Conservation (phyloP, 805 yeast species). For the Myxozyma melibiosi region DNA sequence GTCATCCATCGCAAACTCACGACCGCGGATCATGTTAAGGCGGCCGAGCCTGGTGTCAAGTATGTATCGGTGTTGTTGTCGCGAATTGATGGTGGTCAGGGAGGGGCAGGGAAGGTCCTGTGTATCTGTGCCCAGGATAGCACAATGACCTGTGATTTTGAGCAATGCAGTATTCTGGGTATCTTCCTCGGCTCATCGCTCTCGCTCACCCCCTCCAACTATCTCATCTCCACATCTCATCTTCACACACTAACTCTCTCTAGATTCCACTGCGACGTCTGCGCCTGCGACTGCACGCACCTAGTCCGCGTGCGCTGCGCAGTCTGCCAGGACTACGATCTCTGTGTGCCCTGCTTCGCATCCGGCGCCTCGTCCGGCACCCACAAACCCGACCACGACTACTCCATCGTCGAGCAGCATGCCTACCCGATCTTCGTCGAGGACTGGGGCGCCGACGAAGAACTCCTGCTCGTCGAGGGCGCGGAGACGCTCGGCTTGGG, state of each 20-base stretch:
- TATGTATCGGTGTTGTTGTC: too few species aligned
- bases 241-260: not conserved
- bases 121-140: not conserved
- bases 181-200: too few species aligned
- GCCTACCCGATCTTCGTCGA: slow-evolving; percentile 87
- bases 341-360: slow-evolving; percentile 97
- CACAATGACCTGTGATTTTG: too few species aligned
- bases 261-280: slow-evolving; percentile 88
- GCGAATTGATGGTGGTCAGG: too few species aligned
- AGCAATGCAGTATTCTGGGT: too few species aligned
- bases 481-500: slow-evolving; percentile 91
- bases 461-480: slow-evolving; percentile 82
- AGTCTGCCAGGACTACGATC: slow-evolving; percentile 86
- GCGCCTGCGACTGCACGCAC: slow-evolving; percentile 94
- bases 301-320: slow-evolving; percentile 91
- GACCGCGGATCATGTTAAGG: slow-evolving; percentile 39
- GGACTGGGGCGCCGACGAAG: slow-evolving; percentile 96
- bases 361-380: slow-evolving; percentile 76
- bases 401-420: slow-evolving; percentile 88
- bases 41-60: slow-evolving; percentile 46
- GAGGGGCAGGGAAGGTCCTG: too few species aligned
- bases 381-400: slow-evolving; percentile 94
- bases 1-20: slow-evolving; percentile 45
- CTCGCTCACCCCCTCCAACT: too few species aligned
- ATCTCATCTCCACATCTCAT: too few species aligned